These are phyloP conservation scores for Kodamaea laetipori DNA, from an alignment of 805 yeast genomes.

Conservation along the genomic window DNA sequence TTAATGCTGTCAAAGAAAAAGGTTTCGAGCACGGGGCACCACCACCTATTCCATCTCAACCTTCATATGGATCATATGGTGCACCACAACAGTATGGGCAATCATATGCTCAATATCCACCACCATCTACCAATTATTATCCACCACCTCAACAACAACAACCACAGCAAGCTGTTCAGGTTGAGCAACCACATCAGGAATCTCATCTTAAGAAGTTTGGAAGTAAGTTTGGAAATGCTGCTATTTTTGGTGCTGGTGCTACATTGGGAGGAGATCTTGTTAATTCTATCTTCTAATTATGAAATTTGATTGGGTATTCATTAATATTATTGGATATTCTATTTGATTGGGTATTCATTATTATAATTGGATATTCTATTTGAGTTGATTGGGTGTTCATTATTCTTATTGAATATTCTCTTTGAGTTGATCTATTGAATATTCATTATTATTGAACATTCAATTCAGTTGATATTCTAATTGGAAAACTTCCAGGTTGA, in stretches of 20 bases:
- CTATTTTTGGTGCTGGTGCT: conserved; percentile 96
- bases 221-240: conserved; percentile 85
- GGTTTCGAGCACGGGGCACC: conserved; percentile 14
- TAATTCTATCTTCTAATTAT: conserved; percentile 59
- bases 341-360: no score
- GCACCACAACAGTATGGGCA: conserved; percentile 16
- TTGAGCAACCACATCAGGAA: conserved; percentile 22
- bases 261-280: conserved; percentile 84
- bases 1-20: conserved; percentile 10
- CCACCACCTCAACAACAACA: conserved; percentile 29
- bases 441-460: no score
- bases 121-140: conserved; percentile 51
- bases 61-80: neutral
- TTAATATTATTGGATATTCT: neutral
- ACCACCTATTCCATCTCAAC: conserved; percentile 16
- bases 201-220: conserved; percentile 63
- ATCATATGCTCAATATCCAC: conserved; percentile 48
- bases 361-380: no score
- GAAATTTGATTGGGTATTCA: neutral
- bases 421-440: no score
- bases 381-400: no score
- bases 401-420: no score
- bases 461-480: no score
- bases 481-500: no score
- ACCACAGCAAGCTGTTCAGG: conserved; percentile 28